Evolutionary conservation across 1,284 basidiomycete genomes (phyloP).

Genomic region (Ustilago trichophora): DNA sequence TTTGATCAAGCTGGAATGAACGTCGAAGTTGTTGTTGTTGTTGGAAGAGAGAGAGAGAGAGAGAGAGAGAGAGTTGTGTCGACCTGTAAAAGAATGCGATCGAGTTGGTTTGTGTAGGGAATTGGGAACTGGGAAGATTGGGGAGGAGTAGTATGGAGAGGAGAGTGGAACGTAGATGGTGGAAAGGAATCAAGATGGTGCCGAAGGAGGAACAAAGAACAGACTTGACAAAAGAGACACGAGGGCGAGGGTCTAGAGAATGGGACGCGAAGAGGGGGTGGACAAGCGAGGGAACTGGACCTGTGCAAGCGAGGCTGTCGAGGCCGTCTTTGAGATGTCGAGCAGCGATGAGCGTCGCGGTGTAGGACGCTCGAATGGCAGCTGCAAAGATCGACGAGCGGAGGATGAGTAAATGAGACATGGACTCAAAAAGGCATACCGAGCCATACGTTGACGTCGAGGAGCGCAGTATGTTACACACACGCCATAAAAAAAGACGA

Average conservation of each 20-base stretch:
- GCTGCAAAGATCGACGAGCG: constrained; percentile 41
- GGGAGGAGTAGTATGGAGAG: constrained; percentile 13
- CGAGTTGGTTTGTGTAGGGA: constrained; percentile 13
- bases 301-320: neutral
- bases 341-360: constrained; percentile 6
- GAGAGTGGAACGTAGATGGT: constrained; percentile 18
- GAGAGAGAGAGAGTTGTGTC: constrained; percentile 20
- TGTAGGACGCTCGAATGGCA: neutral
- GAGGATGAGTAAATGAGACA: constrained; percentile 4
- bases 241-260: constrained; percentile 5
- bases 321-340: no score
- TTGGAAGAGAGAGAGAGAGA: neutral
- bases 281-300: constrained; percentile 7
- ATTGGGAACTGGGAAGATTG: neutral
- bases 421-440: constrained; percentile 7
- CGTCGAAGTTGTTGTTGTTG: constrained; percentile 12
- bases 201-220: constrained; percentile 8
- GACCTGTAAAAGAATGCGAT: constrained; percentile 20
- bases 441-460: constrained; percentile 3
- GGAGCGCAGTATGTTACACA: no score
- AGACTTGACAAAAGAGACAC: neutral
- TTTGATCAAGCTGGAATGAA: constrained; percentile 15
- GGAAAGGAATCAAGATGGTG: constrained; percentile 36
- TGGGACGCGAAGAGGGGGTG: constrained; percentile 9
- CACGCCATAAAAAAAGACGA: no score